Base-by-base conservation (phyloP, 2,329 filamentous ascomycete species). In the Ambrosiella beaveri region DNA sequence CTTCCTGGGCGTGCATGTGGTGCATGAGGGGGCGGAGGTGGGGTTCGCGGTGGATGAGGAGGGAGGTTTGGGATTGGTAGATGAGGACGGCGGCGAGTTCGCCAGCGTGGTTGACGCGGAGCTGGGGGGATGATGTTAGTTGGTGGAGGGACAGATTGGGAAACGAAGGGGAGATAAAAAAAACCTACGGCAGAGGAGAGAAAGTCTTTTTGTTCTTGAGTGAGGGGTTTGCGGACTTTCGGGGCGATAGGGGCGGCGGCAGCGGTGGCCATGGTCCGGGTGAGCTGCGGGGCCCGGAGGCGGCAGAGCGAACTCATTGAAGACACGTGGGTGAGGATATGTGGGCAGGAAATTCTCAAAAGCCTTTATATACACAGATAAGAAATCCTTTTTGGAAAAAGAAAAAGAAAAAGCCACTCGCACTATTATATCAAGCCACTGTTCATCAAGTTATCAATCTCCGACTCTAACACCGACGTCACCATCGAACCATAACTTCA, bases 1-100 rank as follows among this genome's bases (percentile, higher is more conserved):
- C 88, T 74, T 98, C 93, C 69, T 98, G 93, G 65, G 93, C 88
- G 74, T 95, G 90, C 93, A 98, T 98, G 76, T 97, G 93, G 65
- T 84, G 81, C 88, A 98, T 95, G 38, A 97, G 73, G 0, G 88
- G 85, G 6, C 88, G 84, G 15, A 98, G 82, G 67, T 95, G 86
- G 0, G 93, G 91, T 68, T 96, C 84, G 3, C 84, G 80, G 63
- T 80, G 79, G 59, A 88, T 76, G 56, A 97, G 73, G n/a, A 84
- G 80, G 0, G 90, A 88, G 0, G 82, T 91, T 70, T 98, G 93
- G 1, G 88, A 84, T 1, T 81, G 82, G 74, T 97, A 98, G 70
- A 98, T 98, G 58, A 95, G 80, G 35, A 88, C 91, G 37, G 93
- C 93, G 57, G 93, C 93, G n/a, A 98, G 81, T 72, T 98, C 93